Evolutionary conservation across 139 green algal species (phyloP).

Genomic region (Coccomyxa sp.): DNA sequence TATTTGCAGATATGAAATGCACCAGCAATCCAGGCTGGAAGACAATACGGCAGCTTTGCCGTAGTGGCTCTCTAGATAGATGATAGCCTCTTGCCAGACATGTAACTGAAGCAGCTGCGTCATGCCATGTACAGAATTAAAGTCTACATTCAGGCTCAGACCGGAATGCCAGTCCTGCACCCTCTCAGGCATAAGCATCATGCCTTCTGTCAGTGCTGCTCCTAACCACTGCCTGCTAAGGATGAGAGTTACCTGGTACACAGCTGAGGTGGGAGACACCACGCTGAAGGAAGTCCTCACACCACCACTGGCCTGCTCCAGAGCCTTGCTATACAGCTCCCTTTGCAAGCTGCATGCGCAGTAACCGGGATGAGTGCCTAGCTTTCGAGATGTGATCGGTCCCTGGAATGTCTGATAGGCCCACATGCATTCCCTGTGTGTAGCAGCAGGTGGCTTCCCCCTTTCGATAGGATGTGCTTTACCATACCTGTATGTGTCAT

Average conservation of each 20-base stretch:
- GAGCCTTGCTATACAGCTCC: neutral
- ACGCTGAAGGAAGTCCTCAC: neutral
- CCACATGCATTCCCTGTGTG: neutral
- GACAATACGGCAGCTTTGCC: too few species aligned
- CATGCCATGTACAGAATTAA: neutral
- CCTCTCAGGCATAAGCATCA: neutral
- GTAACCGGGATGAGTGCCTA: neutral
- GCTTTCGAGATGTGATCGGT: neutral
- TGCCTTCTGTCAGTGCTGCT: neutral
- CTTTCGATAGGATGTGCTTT: neutral
- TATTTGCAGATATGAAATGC: too few species aligned
- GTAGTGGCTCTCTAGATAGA: neutral
- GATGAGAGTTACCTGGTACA: neutral
- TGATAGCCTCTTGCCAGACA: neutral
- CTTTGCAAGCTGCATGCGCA: neutral
- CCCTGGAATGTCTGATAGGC: neutral
- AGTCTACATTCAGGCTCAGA: neutral
- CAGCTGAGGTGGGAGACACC: neutral
- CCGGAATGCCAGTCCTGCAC: neutral
- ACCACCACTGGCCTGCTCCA: neutral
- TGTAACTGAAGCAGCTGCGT: too few species aligned
- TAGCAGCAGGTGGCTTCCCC: neutral
- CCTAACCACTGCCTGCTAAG: neutral
- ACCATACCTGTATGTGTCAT: neutral
- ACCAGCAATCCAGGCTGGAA: too few species aligned